Evolutionary conservation across 2,329 filamentous ascomycete species (phyloP), one percentile per base, ranked within the genome.

Genomic region (Blastomyces percursus): DNA sequence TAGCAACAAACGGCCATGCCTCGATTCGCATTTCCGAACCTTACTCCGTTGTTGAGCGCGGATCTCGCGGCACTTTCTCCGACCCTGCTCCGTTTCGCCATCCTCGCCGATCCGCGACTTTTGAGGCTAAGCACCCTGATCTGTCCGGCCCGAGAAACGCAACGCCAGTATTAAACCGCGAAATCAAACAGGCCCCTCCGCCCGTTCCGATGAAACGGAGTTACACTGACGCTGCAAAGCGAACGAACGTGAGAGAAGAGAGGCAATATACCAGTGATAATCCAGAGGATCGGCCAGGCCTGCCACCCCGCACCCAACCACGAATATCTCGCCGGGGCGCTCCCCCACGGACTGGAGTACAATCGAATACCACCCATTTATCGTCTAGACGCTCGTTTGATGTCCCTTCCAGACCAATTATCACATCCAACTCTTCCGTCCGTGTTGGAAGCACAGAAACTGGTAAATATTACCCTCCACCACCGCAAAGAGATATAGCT

Each of bases 211-310:
- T 67, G 40, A 62, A 66, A 9, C 66, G 65, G 9, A 62, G 64
- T 9, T 67, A 69, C 16, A 61, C 69, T 27, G 48, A 69, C 27
- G 65, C 68, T 5, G 67, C 64, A n/a, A 69, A 67, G 14, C 69
- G 69, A 30, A 55, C 61, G 21, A 61, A 62, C 44, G n/a, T 55
- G 14, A 51, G 42, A n/a, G 62, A 60, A 74, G 68, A 67, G 46
- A 51, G 64, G 16, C 65, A 69, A n/a, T 46, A 50, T 59, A 63
- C 67, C 3, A 70, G 67, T 50, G 72, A 75, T 52, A 69, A 62
- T 12, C 73, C 74, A 1, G 73, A 77, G 61, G 75, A 78, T 55
- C 81, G 82, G 38, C 83, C 82, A 1, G 74, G 74, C 11, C 71
- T 83, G 32, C 80, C 81, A 14, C 76, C 77, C 40, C 74, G 80